These are phyloP conservation scores for Friedmanniomyces endolithicus DNA, from an alignment of 495 filamentous ascomycete genomes.

Conservation along the genomic window DNA sequence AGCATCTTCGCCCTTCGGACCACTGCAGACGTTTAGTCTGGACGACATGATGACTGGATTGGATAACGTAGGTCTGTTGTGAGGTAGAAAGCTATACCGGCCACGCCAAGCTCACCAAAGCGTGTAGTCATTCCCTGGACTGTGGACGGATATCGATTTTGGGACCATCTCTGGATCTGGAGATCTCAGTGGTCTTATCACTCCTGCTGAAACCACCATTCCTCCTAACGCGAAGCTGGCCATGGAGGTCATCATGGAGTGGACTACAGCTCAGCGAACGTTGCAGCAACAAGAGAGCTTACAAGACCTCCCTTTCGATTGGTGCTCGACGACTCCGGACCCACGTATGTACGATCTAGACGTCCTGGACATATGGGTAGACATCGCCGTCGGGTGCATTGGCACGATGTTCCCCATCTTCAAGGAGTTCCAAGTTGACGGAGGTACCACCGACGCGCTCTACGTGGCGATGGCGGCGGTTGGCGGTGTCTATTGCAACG, in stretches of 20 bases:
- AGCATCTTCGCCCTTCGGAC: background rate
- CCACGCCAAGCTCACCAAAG: background rate
- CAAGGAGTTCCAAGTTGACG: background rate
- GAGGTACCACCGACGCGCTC: background rate
- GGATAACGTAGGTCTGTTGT: background rate
- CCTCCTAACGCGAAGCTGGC: background rate
- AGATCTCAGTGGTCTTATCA: background rate
- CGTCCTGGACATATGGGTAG: background rate
- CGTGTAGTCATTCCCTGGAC: background rate
- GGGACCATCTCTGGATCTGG: background rate
- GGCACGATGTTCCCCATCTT: background rate
- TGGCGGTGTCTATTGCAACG: background rate
- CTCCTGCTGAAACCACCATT: background rate
- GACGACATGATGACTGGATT: background rate
- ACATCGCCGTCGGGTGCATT: background rate
- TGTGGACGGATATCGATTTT: background rate
- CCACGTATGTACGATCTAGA: background rate
- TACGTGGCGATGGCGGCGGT: conserved; percentile 1
- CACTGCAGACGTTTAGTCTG: background rate
- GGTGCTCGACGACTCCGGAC: background rate
- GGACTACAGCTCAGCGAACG: background rate
- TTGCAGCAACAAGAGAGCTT: background rate
- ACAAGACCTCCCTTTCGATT: background rate
- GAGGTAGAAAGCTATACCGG: background rate
- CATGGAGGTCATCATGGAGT: background rate